Base-by-base conservation (phyloP, 768 basidiomycete species). In the Obba rivulosa region DNA sequence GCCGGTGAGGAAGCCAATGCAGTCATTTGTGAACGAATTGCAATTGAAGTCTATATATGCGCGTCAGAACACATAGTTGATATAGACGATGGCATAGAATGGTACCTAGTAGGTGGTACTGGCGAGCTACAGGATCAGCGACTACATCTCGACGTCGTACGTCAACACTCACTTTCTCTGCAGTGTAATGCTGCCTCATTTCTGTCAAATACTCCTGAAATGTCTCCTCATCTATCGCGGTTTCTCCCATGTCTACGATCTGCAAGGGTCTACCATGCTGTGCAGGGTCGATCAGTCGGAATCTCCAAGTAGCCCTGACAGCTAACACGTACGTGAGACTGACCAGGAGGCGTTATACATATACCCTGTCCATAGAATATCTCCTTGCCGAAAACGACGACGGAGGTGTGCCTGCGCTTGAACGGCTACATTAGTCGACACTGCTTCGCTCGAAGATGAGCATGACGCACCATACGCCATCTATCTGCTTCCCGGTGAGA, bases 351-450 rank as follows among this genome's bases (percentile, higher is more conserved):
- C 0, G 85, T 81, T 20, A 77, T 77, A 41, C 60, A 67, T 49
- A 97, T 92, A 2, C 94, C 94, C 57, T 83, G 88, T 2, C 94
- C 93, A 64, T 92, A 98, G 59, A 89, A 95, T 23, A 90, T 69
- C 61, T 98, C 94, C 58, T 83, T 82, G 2, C 81, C 82, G 64
- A 81, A 96, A 3, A 85, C 83, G 40, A 96, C 92, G 18, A 97
- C 77, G 14, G 90, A 92, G 0, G 94, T 95, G 66, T 98, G 94
- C 92, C 92, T 89, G 55, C 46, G 39, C 46, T 53, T 56, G 36
- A 46, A 35, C 34, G 25, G 28, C 47, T 31, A 54, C 43, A 47
- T 60, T 40, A 56, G 43, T 16, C 18, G 3, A 34, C 18, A 31
- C n/a, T n/a, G 43, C 41, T 20, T 3, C 8, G 47, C 55, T n/a